Base-by-base conservation (phyloP, 2,329 filamentous ascomycete genomes). In the Coleophoma cylindrospora region DNA sequence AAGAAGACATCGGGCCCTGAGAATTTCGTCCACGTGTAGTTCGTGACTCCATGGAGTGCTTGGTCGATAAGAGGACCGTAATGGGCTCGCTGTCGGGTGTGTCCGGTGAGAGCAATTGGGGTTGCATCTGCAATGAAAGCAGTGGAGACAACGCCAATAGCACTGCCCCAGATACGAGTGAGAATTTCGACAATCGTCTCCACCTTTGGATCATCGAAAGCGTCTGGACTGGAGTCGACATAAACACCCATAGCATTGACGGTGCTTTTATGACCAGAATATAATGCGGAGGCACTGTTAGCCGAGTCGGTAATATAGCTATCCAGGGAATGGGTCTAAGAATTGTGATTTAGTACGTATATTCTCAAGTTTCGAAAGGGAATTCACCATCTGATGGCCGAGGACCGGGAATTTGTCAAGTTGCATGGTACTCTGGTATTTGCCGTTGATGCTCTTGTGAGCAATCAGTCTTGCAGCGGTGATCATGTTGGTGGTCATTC, bases 231-330 rank as follows among this genome's bases (percentile, higher is more conserved):
- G 0, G 86, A 90, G 65, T 95, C 89, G 40, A 77, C 87, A 52
- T 94, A 91, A 33, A 92, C 78, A 57, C 77, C 87, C 69, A 94
- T 80, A 27, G 87, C 86, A 62, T 94, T 91, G 57, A 92, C 88
- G 0, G 83, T 87, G 62, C 81, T 86, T 76, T 94, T 94, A 74
- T 94, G 89, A 34, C 89, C 89, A 21, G 80, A 83, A 72, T 92
- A 94, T 15, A 94, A 74, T 14, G 89, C 87, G 40, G 86, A 89
- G 4, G 89, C 89, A 5, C 86, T 90, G 71, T 94, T 94, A 69
- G 89, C 89, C 53, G 85, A 89, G 67, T 94, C 89, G 36, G 89
- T 94, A 64, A 94, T 92, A 75, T 88, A 92, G 45, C 76, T 83
- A 70, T 92, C 88, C 63, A 94, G 81, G 1, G 87, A 91, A 69